These are phyloP conservation scores for Mortierella sp. DNA, from an alignment of 371 early-diverging fungal species.

Conservation along the genomic window DNA sequence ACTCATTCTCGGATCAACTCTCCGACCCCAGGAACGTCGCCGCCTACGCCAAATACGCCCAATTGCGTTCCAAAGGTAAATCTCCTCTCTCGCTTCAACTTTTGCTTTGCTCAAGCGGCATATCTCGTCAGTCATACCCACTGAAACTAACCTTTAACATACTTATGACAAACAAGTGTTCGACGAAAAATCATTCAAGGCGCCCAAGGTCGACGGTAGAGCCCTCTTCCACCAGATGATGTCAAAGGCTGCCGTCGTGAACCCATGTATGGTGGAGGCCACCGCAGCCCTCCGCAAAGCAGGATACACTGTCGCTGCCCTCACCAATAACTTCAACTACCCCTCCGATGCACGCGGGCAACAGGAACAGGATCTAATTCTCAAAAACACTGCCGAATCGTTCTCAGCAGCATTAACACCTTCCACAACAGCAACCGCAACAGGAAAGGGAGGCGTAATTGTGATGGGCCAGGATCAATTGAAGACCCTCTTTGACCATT, in stretches of 20 bases:
- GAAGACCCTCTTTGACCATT: slow-evolving; percentile 37
- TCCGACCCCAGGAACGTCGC: slow-evolving; percentile 70
- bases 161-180: slow-evolving; percentile 37
- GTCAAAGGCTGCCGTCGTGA: slow-evolving; percentile 68
- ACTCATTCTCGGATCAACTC: slow-evolving; percentile 73
- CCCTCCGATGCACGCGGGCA: slow-evolving; percentile 65
- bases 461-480: slow-evolving; percentile 50
- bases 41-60: slow-evolving; percentile 65
- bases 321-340: slow-evolving; percentile 84
- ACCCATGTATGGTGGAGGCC: slow-evolving; percentile 68
- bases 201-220: slow-evolving; percentile 70
- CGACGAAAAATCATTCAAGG: slow-evolving; percentile 55
- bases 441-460: slow-evolving; percentile 7
- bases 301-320: slow-evolving; percentile 77
- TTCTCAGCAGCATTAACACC: slow-evolving; percentile 58
- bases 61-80: slow-evolving; percentile 63
- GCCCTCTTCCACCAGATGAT: slow-evolving; percentile 82
- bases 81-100: not conserved
- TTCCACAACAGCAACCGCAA: not conserved
- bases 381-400: slow-evolving; percentile 62
- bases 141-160: no score
- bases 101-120: not conserved
- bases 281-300: slow-evolving; percentile 67
- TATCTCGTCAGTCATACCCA: not conserved
- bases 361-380: slow-evolving; percentile 56